phyloP scores from a whole-genome alignment of 2,329 filamentous ascomycete genomes.

The Cladosporium austrohemisphaericum region DNA sequence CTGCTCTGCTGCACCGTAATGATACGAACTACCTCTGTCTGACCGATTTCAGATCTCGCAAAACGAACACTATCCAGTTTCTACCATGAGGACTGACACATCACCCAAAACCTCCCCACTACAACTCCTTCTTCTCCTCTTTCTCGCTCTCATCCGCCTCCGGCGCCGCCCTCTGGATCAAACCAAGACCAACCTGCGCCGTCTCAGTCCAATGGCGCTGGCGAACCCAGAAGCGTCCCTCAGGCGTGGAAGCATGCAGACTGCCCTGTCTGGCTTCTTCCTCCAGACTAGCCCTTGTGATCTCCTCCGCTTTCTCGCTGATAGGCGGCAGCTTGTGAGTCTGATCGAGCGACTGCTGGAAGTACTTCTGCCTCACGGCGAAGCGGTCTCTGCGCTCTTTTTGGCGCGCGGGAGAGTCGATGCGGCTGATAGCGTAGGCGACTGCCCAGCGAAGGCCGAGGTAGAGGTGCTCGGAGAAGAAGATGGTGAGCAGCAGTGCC shows the following conservation, averaged over 20 bases:
- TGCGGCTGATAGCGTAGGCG: slow-evolving; percentile 67
- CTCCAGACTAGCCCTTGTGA: slow-evolving; percentile 62
- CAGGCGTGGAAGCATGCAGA: slow-evolving; percentile 39
- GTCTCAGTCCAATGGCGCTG: slow-evolving; percentile 50
- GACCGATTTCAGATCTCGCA: too few relatives aligned
- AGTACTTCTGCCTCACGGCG: slow-evolving; percentile 70
- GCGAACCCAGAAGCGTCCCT: slow-evolving; percentile 52
- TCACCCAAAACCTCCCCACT: neutral
- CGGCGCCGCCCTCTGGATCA: slow-evolving; percentile 44
- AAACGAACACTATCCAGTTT: too few relatives aligned
- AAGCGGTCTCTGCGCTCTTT: slow-evolving; percentile 81
- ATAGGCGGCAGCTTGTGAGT: slow-evolving; percentile 46
- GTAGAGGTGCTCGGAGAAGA: slow-evolving; percentile 86
- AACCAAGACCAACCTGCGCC: slow-evolving; percentile 47
- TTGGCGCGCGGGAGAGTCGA: slow-evolving; percentile 82
- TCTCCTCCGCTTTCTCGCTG: slow-evolving; percentile 53
- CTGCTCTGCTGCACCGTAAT: too few relatives aligned
- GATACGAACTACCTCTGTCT: too few relatives aligned
- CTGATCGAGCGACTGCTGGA: slow-evolving; percentile 67
- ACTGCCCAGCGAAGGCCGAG: slow-evolving; percentile 72
- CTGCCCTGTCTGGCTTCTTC: slow-evolving; percentile 48
- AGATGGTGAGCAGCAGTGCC: slow-evolving; percentile 75
- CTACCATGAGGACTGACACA: too few relatives aligned
- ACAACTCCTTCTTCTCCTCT: slow-evolving; percentile 34
- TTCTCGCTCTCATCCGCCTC: slow-evolving; percentile 20